These are phyloP conservation scores for Cyclostephanos tholiformis DNA, from an alignment of 108 stramenopile species.

Conservation along the genomic window DNA sequence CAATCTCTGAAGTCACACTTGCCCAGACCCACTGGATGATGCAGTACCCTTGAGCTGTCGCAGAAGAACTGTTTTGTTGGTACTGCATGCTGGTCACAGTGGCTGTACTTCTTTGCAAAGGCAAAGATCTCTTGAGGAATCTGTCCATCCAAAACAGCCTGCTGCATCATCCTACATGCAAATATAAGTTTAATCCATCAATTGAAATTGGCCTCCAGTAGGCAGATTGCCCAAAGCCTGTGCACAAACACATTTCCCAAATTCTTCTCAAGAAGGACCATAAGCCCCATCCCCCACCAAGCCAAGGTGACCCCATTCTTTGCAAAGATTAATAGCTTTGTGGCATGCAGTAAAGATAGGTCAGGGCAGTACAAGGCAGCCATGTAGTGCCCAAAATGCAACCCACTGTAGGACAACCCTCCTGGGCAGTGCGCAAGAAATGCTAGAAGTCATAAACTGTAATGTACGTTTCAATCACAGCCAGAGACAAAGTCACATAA, in stretches of 20 bases:
- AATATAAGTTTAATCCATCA: conserved; percentile 25
- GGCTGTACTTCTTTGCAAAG: conserved; percentile 3
- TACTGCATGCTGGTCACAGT: neutral
- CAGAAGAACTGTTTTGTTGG: neutral
- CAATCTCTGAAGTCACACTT: conserved; percentile 19
- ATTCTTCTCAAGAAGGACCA: conserved; percentile 23
- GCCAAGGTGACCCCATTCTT: neutral
- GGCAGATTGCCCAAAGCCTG: neutral
- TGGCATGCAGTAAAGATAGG: conserved; percentile 1
- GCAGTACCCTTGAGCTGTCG: conserved; percentile 6
- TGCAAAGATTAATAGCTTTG: neutral
- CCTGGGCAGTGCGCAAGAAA: too few species aligned
- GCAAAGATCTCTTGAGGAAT: conserved; percentile 17
- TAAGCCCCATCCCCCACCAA: conserved; percentile 10
- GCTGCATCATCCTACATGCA: conserved; percentile 22
- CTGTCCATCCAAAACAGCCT: neutral
- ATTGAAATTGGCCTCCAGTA: conserved; percentile 22
- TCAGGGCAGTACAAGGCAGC: neutral
- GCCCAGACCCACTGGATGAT: neutral
- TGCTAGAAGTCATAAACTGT: too few species aligned
- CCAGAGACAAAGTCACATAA: neutral
- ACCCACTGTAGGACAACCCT: too few species aligned
- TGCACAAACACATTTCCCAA: conserved; percentile 9
- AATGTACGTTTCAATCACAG: too few species aligned
- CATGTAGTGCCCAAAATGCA: too few species aligned